Evolutionary conservation across 1,284 basidiomycete genomes (phyloP), one percentile per base, ranked within the genome.

Genomic region (Puccinia sorghi): DNA sequence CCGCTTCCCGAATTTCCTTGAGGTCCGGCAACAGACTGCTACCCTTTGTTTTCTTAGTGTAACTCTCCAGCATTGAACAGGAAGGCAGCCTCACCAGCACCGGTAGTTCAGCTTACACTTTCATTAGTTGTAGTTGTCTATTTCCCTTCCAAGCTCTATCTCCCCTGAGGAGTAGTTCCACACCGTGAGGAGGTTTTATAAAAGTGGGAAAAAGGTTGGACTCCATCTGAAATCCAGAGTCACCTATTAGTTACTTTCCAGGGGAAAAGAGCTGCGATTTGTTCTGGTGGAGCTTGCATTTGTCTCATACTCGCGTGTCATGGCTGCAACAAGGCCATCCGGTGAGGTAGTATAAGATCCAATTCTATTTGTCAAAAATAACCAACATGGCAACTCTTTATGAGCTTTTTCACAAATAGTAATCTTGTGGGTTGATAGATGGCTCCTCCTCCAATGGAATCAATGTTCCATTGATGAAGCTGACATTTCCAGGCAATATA

Each of bases 391-490:
- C 50, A 9, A 70, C 17, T 9, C 46, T 25, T 9, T 52, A 54
- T 9, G 13, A 17, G 22, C 50, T 32, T 20, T 70, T 70, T 37
- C 27, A 12, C 9, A 25, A 50, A 32, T 52, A 70, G 37, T 46
- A 73, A 41, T 46, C 57, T 48, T 73, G 32, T 7, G 52, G 32
- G 48, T 73, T 56, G 5, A 59, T 57, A 0, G 52, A n/a, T 0
- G 71, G 71, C 54, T 61, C 61, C 41, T 73, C 39, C n/a, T 73
- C 32, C 8, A 73, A 13, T 2, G 56, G 71, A 46, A 73, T 22
- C n/a, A 46, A 32, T 0, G 70, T 72, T 32, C 70, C 50, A 41
- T 72, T 32, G 13, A 73, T 61, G 41, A 73, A 73, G 3, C 71
- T 56, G 5, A 73, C 41, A 73, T n/a, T n/a, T n/a, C n/a, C n/a